Evolutionary conservation across 495 filamentous ascomycete genomes (phyloP), one percentile per base, ranked within the genome.

Genomic region (Penicillium soppii): DNA sequence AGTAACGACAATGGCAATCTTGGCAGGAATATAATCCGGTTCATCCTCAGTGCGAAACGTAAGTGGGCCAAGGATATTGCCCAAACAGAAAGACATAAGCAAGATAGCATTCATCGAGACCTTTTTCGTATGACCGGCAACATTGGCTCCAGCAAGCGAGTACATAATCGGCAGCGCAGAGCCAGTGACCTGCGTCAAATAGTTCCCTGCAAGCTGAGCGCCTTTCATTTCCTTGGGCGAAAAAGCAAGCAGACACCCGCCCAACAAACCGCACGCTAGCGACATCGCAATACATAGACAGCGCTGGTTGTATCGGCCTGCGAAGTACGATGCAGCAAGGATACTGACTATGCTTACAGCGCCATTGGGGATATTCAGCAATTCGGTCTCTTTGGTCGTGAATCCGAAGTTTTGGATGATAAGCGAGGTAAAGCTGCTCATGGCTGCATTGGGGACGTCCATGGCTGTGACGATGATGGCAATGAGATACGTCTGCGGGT

Each of bases 281-380:
- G 67, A 61, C 5, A 53, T 65, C 30, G 69, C 58, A 17, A 79
- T 53, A 58, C 71, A 78, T 15, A 74, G 63, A 68, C 79, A 81
- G 27, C 79, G 78, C 47, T 81, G 64, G n/a, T 71, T 70, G 15
- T 66, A 72, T 8, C 63, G 59, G 7, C 68, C 63, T 10, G 76
- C 63, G 7, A 66, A 52, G 35, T 67, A 65, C 1, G 80, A 77
- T 3, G 76, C 70, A 16, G 69, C 38, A 0, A 88, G 48, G n/a
- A 82, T 83, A 47, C 77, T 75, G 15, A 72, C 30, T 35, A 83
- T 79, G 48, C 77, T 78, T 36, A 88, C 69, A 2, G 76, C 68
- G 1, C 85, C 85, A 30, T 81, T 83, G 2, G 84, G 83, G 48
- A 82, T 83, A 45, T 84, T 86, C 10, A 87, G 75, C 4, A 88